Base-by-base conservation (phyloP, 768 basidiomycete genomes). In the Kwoniella sp. region DNA sequence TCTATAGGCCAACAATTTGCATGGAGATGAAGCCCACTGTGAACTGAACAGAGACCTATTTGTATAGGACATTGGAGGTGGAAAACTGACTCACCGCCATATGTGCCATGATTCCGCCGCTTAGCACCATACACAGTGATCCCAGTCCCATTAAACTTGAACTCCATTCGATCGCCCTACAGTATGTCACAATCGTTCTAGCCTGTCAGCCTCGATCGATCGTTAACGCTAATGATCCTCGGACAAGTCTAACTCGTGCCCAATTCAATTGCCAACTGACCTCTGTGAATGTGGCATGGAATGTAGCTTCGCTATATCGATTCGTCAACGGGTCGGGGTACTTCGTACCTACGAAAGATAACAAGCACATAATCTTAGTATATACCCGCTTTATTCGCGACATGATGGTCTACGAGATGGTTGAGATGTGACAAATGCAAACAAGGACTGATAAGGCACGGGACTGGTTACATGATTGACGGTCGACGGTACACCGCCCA, bases 81-180 rank as follows among this genome's bases (percentile, higher is more conserved):
- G n/a, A n/a, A n/a, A n/a, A n/a, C n/a, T n/a, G 33, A 62, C 60
- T 49, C 44, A 62, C 60, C 52, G 12, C 55, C 55, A 53, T 64
- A 69, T n/a, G 47, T 52, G 2, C 72, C 72, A 49, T 73, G 72
- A 63, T 73, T 73, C 13, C 4, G 6, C 21, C 69, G 37, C 25
- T 67, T 69, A 4, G 65, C 51, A 10, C 72, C 72, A 52, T 60
- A 69, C 3, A 71, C 50, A 26, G 64, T 65, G 1, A 71, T 53
- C 17, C 62, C 68, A 2, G 68, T 62, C 5, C 72, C 72, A 47
- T 71, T 71, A 61, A 71, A 71, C 24, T 24, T 60, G n/a, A 69
- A 49, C 22, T 54, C 30, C 57, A 70, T 64, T 25, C 36, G 53
- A 52, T 74, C 69, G 21, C 68, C 72, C 70, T 72, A 29, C 3